These are phyloP conservation scores for Fusarium pilosicola DNA, from an alignment of 2,329 filamentous ascomycete genomes.

Conservation along the genomic window DNA sequence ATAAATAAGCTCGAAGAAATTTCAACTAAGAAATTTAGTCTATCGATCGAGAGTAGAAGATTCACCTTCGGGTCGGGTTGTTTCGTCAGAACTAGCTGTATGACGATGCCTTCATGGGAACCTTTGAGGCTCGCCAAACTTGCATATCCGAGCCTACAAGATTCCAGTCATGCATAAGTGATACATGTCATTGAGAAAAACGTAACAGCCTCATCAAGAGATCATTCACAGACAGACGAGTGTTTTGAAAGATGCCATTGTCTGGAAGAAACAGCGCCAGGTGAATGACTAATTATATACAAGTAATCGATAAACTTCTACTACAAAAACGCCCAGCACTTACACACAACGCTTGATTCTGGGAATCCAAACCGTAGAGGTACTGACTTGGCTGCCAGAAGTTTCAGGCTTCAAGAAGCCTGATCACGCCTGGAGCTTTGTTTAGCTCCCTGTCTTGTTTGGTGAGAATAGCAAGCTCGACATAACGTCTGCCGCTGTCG, in stretches of 20 bases:
- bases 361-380: background rate
- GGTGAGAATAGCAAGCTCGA: background rate
- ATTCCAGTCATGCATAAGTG: background rate
- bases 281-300: background rate
- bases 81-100: background rate
- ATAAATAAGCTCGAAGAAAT: background rate
- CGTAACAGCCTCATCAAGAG: rapidly evolving
- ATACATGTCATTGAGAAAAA: background rate
- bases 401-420: background rate
- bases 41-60: background rate
- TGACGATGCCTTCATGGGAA: background rate
- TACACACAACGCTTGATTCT: background rate
- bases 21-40: background rate
- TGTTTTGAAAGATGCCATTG: background rate
- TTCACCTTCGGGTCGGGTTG: background rate
- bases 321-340: background rate
- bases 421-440: background rate
- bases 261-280: background rate
- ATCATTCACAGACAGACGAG: background rate
- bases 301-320: background rate
- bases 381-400: rapidly evolving
- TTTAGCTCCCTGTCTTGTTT: background rate
- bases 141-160: background rate
- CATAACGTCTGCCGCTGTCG: background rate
- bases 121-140: background rate